Percentiles rank a stretch among this genome's conserved stretches.
phyloP scores from a whole-genome alignment of 345 rosid species.

The Salix exigua region DNA sequence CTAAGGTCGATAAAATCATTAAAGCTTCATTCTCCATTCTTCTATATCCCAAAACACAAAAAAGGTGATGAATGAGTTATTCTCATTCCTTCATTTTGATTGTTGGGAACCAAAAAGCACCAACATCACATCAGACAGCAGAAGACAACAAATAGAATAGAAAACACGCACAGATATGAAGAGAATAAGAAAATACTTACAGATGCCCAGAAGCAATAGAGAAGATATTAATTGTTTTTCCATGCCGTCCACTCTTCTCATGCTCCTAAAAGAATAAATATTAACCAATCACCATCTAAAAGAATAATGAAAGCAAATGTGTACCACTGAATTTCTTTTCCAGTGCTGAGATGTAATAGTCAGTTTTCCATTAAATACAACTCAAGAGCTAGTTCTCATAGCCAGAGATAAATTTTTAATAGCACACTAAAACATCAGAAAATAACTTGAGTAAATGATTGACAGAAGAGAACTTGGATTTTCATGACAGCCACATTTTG shows the following conservation, averaged over 20 bases:
- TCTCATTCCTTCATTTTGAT: neutral
- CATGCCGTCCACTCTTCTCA: constrained; percentile 66
- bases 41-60: too few species aligned
- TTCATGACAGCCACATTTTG: neutral
- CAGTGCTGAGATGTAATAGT: neutral
- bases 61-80: too few species aligned
- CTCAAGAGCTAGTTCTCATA: neutral
- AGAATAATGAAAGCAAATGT: neutral
- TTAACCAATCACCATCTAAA: constrained; percentile 2
- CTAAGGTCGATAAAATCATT: too few species aligned
- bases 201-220: constrained; percentile 98
- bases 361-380: neutral
- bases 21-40: too few species aligned
- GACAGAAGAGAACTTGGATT: neutral
- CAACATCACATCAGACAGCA: neutral
- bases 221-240: constrained; percentile 79
- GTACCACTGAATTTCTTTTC: neutral
- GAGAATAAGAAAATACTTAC: constrained; percentile 48
- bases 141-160: neutral
- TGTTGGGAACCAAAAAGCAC: neutral
- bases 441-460: neutral
- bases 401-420: neutral
- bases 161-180: neutral
- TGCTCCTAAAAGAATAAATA: constrained; percentile 40
- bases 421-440: neutral